phyloP scores from a whole-genome alignment of 1,139 yeast species.

The Taphrina pruni region DNA sequence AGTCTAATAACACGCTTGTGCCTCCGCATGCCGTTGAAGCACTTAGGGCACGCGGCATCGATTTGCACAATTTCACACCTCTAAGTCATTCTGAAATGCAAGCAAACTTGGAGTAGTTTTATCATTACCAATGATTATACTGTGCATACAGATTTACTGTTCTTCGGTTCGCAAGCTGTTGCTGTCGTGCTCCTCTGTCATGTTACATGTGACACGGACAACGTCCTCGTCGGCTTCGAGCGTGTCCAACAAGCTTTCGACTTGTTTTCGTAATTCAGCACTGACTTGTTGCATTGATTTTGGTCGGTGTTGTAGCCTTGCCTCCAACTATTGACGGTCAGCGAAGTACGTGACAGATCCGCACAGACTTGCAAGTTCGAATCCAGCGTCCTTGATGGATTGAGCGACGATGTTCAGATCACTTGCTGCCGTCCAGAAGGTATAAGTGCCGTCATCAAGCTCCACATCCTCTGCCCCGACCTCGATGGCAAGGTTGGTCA shows the following conservation, averaged over 20 bases:
- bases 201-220: constrained; percentile 21
- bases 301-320: constrained; percentile 60
- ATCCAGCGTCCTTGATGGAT: constrained; percentile 61
- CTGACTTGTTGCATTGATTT: constrained; percentile 4
- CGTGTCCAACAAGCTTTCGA: constrained; percentile 21
- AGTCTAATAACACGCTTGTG: constrained; percentile 53
- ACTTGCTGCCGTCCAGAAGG: constrained; percentile 62
- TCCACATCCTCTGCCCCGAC: constrained; percentile 75
- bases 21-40: constrained; percentile 54
- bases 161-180: neutral
- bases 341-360: constrained; percentile 72
- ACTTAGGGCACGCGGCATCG: constrained; percentile 51
- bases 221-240: constrained; percentile 37
- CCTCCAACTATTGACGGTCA: constrained; percentile 58
- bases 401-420: constrained; percentile 69
- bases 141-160: constrained; percentile 1
- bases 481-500: constrained; percentile 76
- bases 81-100: constrained; percentile 49
- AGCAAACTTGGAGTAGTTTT: constrained; percentile 39
- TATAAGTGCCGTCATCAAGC: constrained; percentile 58
- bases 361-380: constrained; percentile 70
- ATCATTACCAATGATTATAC: neutral
- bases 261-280: constrained; percentile 8
- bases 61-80: constrained; percentile 53
- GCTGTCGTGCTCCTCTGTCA: constrained; percentile 2